These are phyloP conservation scores for Nephelium lappaceum DNA, from an alignment of 345 rosid genomes.

Conservation along the genomic window DNA sequence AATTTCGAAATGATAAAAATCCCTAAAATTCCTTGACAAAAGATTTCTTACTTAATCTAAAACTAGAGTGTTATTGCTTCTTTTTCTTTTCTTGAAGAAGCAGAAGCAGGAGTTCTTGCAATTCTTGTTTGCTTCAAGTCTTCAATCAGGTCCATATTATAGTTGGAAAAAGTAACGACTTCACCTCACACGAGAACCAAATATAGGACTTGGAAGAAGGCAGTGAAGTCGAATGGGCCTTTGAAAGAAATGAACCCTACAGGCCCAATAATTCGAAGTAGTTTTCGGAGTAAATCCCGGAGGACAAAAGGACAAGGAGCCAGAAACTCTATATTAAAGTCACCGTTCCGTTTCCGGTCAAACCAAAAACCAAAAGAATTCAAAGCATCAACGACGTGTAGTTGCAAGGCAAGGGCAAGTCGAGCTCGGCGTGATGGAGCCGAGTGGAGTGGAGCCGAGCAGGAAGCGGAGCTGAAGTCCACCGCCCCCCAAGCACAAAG, in stretches of 20 bases:
- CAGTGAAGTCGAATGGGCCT: not conserved
- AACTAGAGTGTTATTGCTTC: too few relatives aligned
- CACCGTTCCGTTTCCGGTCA: conserved; percentile 31
- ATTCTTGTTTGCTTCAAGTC: too few relatives aligned
- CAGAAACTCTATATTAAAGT: not conserved
- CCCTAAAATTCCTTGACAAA: too few relatives aligned
- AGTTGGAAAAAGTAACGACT: too few relatives aligned
- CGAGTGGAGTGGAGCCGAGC: not conserved
- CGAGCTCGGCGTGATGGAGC: not conserved
- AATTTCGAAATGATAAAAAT: too few relatives aligned
- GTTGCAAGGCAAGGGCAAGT: not conserved
- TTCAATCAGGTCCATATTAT: too few relatives aligned
- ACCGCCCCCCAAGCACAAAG: not conserved
- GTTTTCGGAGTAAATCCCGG: not conserved
- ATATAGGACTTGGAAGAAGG: too few relatives aligned
- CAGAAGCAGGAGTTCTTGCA: too few relatives aligned
- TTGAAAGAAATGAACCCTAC: not conserved
- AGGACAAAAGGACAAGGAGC: not conserved
- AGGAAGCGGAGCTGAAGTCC: not conserved
- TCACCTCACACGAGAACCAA: too few relatives aligned
- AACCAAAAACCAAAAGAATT: not conserved
- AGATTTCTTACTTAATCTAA: too few relatives aligned
- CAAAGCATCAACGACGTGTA: conserved; percentile 16
- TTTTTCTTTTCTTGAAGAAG: too few relatives aligned
- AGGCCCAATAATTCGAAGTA: not conserved